Evolutionary conservation across 306 rosid species (phyloP).

Genomic region (Sphenostylis stenocarpa): DNA sequence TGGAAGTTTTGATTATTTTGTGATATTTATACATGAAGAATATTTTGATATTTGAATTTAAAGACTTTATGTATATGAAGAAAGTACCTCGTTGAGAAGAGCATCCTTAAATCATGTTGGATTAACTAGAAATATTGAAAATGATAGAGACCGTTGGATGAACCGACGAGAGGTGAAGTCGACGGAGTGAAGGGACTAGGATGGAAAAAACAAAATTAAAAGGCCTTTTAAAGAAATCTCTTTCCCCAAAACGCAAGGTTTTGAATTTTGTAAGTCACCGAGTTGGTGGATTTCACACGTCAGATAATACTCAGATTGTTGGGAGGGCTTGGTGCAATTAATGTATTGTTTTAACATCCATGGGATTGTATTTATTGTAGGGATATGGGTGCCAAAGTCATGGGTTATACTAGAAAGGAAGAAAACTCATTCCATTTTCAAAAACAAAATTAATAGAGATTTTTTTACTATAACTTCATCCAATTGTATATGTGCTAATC

Average conservation of each 20-base stretch:
- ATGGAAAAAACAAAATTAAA: background rate
- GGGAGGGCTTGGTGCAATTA: background rate
- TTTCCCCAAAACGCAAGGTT: background rate
- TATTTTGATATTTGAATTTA: background rate
- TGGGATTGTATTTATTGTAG: background rate
- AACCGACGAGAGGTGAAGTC: background rate
- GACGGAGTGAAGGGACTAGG: background rate
- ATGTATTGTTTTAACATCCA: background rate
- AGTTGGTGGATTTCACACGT: slow-evolving; percentile 47
- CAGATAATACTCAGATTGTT: slow-evolving; percentile 19
- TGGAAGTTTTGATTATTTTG: background rate
- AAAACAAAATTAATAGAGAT: no score
- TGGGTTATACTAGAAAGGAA: background rate
- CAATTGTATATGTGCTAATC: no score
- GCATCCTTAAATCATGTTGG: background rate
- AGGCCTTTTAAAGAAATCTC: background rate
- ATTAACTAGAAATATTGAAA: background rate
- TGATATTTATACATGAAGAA: background rate
- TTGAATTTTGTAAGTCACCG: slow-evolving; percentile 3
- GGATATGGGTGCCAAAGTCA: slow-evolving; percentile 44
- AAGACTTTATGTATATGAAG: background rate
- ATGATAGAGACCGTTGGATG: slow-evolving; percentile 29
- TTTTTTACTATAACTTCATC: no score
- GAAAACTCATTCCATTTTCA: no score
- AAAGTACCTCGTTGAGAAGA: background rate